Evolutionary conservation across 805 yeast genomes (phyloP).

Genomic region (Candida insectalens): DNA sequence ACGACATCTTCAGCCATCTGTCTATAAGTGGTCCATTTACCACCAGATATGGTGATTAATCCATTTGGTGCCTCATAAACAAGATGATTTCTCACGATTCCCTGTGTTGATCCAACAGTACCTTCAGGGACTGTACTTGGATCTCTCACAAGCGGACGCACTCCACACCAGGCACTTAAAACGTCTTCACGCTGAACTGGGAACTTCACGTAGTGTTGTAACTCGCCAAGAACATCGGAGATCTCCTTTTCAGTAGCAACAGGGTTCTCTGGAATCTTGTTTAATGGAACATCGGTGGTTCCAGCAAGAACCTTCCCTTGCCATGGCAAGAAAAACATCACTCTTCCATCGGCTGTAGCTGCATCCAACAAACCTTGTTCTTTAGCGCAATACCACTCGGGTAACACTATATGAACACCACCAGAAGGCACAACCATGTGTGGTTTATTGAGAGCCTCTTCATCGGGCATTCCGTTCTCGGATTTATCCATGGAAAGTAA

Average conservation of each 20-base stretch:
- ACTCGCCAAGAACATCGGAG: constrained; percentile 74
- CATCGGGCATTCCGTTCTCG: constrained; percentile 48
- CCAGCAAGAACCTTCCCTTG: constrained; percentile 95
- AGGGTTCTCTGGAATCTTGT: constrained; percentile 63
- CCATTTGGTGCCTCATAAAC: constrained; percentile 61
- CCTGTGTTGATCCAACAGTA: constrained; percentile 53
- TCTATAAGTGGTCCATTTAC: constrained; percentile 97
- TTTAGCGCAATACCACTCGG: constrained; percentile 85
- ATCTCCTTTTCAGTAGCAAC: constrained; percentile 84
- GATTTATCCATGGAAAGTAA: constrained; percentile 80
- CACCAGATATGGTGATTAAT: constrained; percentile 85
- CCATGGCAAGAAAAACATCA: constrained; percentile 96
- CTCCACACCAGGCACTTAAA: constrained; percentile 93
- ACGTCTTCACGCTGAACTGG: constrained; percentile 87
- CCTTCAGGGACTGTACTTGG: constrained; percentile 35
- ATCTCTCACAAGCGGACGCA: constrained; percentile 88
- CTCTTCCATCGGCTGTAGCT: constrained; percentile 89
- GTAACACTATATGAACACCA: constrained; percentile 88
- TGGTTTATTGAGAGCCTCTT: constrained; percentile 29
- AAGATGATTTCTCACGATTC: constrained; percentile 84
- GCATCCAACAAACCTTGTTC: constrained; percentile 88
- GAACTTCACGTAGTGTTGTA: constrained; percentile 83
- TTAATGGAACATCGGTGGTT: constrained; percentile 86
- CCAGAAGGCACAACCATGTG: constrained; percentile 89
- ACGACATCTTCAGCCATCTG: constrained; percentile 96